Evolutionary conservation across 2,329 filamentous ascomycete genomes (phyloP).

Genomic region (Ascochyta viciae-villosae): DNA sequence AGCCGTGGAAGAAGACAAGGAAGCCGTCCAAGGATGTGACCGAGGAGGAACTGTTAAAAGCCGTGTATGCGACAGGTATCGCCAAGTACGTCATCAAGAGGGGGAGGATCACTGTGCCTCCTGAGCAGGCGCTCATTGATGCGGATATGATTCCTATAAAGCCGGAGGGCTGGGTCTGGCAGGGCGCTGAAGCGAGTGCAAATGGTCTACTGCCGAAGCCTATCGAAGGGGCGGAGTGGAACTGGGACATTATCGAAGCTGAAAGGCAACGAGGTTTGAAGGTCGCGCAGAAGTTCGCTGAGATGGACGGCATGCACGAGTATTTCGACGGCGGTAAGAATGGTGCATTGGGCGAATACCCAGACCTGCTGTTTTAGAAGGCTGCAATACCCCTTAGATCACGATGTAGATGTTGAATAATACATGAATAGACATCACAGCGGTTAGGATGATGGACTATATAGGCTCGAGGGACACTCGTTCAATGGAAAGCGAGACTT

Average conservation of each 20-base stretch:
- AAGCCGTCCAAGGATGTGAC: slow-evolving; percentile 26
- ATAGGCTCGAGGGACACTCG: not conserved
- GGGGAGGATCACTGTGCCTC: slow-evolving; percentile 79
- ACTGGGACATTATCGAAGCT: slow-evolving; percentile 66
- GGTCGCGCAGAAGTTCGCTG: slow-evolving; percentile 62
- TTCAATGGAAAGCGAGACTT: not conserved
- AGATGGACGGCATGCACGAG: slow-evolving; percentile 61
- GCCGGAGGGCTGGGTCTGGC: slow-evolving; percentile 63
- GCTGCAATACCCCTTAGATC: slow-evolving; percentile 4
- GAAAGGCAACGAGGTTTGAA: slow-evolving; percentile 63
- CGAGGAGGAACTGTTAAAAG: slow-evolving; percentile 48
- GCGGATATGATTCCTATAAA: slow-evolving; percentile 76
- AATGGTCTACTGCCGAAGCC: slow-evolving; percentile 35
- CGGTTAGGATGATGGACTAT: not conserved
- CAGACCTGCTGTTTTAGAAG: slow-evolving; percentile 43
- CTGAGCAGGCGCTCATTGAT: slow-evolving; percentile 74
- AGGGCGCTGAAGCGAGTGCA: slow-evolving; percentile 16
- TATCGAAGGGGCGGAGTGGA: slow-evolving; percentile 57
- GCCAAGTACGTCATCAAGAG: slow-evolving; percentile 60
- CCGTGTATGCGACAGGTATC: slow-evolving; percentile 58
- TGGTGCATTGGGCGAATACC: slow-evolving; percentile 54
- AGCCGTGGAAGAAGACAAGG: slow-evolving; percentile 51
- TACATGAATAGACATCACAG: not conserved
- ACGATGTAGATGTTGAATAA: not conserved
- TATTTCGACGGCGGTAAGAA: slow-evolving; percentile 56